Conservation (phyloP, 768 basidiomycete genomes). For the Chalciporus sphaerocephalus region DNA sequence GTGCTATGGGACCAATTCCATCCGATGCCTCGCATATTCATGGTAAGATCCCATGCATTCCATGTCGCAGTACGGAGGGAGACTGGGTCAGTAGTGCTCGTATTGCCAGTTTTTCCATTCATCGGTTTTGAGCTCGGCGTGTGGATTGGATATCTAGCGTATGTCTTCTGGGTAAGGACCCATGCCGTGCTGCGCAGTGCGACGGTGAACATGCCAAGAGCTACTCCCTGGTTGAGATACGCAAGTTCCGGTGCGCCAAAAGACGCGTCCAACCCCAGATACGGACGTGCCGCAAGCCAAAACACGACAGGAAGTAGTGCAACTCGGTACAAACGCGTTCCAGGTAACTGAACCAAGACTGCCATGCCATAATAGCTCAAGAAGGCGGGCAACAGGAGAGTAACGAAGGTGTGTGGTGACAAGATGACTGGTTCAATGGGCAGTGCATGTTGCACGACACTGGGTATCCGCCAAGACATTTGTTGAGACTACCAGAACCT, state of each 20-base stretch:
- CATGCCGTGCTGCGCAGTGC: constrained; percentile 24
- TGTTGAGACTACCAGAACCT: neutral
- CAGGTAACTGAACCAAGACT: constrained; percentile 46
- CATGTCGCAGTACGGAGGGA: constrained; percentile 17
- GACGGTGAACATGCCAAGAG: constrained; percentile 20
- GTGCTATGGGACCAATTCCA: constrained; percentile 19
- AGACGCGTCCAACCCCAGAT: constrained; percentile 26
- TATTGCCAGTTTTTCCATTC: constrained; percentile 1
- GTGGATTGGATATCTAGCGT: constrained; percentile 10
- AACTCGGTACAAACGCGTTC: constrained; percentile 40
- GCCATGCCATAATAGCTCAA: constrained; percentile 49
- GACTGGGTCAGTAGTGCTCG: neutral
- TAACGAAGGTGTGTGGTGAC: constrained; percentile 30
- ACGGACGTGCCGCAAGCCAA: constrained; percentile 40
- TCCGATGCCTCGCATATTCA: constrained; percentile 27
- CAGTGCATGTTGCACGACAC: constrained; percentile 11
- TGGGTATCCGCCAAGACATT: constrained; percentile 9
- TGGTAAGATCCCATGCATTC: constrained; percentile 26
- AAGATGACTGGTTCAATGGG: constrained; percentile 13
- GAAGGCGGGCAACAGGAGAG: constrained; percentile 39
- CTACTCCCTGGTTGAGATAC: constrained; percentile 21
- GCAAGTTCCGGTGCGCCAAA: constrained; percentile 7
- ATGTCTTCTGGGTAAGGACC: constrained; percentile 14
- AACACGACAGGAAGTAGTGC: constrained; percentile 48
- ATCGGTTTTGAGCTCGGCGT: neutral